A percentile compares a stretch with the other conserved stretches of the same genome.
Evolutionary conservation across 2,329 filamentous ascomycete genomes (phyloP).

Genomic region (Tolypocladium capitatum): DNA sequence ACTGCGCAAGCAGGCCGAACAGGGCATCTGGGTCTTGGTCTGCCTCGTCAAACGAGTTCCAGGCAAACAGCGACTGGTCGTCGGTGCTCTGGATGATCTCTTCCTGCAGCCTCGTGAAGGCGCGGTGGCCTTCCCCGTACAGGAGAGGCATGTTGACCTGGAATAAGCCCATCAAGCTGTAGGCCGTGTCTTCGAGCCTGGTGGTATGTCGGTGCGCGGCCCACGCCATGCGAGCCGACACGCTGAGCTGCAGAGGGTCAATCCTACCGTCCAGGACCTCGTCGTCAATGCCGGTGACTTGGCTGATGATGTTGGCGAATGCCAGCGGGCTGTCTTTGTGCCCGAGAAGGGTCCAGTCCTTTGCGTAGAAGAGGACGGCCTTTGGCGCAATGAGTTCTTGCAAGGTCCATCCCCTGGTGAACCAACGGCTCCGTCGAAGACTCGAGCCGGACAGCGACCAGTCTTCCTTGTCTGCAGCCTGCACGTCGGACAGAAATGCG

Average conservation of each 20-base stretch:
- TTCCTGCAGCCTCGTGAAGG: conserved; percentile 9
- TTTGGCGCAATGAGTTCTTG: no score
- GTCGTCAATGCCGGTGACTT: not conserved
- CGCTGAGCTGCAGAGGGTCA: not conserved
- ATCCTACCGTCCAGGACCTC: not conserved
- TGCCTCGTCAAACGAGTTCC: not conserved
- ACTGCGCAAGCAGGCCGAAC: not conserved
- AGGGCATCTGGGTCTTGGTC: not conserved
- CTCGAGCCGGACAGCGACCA: no score
- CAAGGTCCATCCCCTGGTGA: no score
- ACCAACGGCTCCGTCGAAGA: no score
- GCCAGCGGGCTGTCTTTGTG: not conserved
- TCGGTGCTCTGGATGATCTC: conserved; percentile 6
- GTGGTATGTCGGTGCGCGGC: conserved; percentile 6
- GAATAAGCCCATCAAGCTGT: no score
- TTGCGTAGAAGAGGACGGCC: no score
- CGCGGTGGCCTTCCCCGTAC: conserved; percentile 9
- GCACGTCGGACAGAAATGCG: no score
- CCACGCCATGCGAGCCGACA: conserved; percentile 7
- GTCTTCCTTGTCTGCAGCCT: no score
- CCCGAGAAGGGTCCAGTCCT: not conserved
- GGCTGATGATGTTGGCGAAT: no score
- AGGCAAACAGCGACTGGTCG: conserved; percentile 6
- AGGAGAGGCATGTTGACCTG: no score
- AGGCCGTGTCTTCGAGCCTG: conserved; percentile 10